phyloP scores from a whole-genome alignment of 768 basidiomycete genomes.

The Cyclocybe cylindracea region DNA sequence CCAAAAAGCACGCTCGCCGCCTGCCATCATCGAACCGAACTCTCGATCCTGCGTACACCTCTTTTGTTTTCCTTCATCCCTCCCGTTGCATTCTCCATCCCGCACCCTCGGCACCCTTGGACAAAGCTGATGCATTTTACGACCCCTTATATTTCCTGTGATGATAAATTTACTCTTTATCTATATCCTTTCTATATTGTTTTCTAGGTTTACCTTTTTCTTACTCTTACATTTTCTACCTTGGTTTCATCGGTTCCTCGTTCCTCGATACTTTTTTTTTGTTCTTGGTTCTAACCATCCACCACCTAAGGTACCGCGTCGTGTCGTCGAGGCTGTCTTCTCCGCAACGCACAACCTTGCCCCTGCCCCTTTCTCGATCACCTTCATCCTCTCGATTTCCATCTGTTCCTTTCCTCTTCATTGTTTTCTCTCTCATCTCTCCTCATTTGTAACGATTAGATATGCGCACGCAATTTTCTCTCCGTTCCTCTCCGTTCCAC shows the following conservation, averaged over 20 bases:
- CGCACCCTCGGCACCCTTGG: conserved; percentile 1
- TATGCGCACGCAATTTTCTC: conserved; percentile 41
- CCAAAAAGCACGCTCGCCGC: no score
- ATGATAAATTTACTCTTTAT: conserved; percentile 27
- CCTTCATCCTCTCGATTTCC: not conserved
- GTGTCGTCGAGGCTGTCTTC: not conserved
- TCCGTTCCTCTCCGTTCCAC: no score
- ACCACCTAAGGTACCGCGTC: conserved; percentile 1
- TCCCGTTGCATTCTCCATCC: conserved; percentile 16
- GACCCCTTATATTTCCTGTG: conserved; percentile 17
- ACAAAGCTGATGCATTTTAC: conserved; percentile 25
- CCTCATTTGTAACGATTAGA: conserved; percentile 67
- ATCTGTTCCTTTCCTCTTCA: conserved; percentile 16
- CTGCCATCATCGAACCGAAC: not conserved
- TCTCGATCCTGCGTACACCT: conserved; percentile 6
- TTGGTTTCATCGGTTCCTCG: conserved; percentile 6
- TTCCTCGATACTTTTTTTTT: conserved; percentile 12
- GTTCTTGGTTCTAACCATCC: conserved; percentile 7
- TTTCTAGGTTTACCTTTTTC: conserved; percentile 9
- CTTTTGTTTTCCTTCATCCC: conserved; percentile 1
- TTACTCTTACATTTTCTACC: conserved; percentile 12
- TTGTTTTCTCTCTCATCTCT: conserved; percentile 8
- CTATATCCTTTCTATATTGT: conserved; percentile 20
- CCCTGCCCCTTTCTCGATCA: not conserved
- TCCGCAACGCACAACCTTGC: not conserved